Percentiles rank a stretch among this genome's conserved stretches.
phyloP scores from a whole-genome alignment of 306 rosid genomes.

The barrel medic (Medicago truncatula) region DNA sequence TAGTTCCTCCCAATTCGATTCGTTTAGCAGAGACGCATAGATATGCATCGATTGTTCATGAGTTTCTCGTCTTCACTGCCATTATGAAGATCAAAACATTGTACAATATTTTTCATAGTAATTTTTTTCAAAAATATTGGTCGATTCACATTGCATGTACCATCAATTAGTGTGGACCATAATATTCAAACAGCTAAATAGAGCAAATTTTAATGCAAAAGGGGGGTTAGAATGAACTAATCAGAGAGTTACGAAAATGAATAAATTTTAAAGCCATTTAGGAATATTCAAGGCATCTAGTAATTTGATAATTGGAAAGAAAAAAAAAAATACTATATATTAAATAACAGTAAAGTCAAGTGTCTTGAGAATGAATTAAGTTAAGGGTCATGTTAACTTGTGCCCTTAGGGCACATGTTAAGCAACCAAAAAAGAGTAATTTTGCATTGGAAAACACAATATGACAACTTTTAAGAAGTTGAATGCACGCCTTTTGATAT shows the following conservation, averaged over 20 bases:
- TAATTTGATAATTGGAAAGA: not conserved
- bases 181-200: not conserved
- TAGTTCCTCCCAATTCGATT: not conserved
- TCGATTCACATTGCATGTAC: slow-evolving; percentile 9
- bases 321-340: not conserved
- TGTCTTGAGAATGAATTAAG: not conserved
- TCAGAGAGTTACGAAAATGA: not conserved
- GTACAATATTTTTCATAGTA: not conserved
- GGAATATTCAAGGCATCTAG: not conserved
- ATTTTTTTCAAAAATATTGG: slow-evolving; percentile 6
- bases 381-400: too few relatives aligned
- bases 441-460: too few relatives aligned
- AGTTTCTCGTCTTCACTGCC: not conserved
- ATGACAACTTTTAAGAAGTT: too few relatives aligned
- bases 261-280: not conserved
- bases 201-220: not conserved
- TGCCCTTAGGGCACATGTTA: too few relatives aligned
- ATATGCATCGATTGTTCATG: not conserved
- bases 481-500: too few relatives aligned
- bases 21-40: not conserved
- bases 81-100: not conserved
- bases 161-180: not conserved
- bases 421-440: too few relatives aligned
- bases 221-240: not conserved
- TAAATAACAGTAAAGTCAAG: not conserved